These are phyloP conservation scores for Cryoendolithus antarcticus DNA, from an alignment of 2,329 filamentous ascomycete species.

Conservation along the genomic window DNA sequence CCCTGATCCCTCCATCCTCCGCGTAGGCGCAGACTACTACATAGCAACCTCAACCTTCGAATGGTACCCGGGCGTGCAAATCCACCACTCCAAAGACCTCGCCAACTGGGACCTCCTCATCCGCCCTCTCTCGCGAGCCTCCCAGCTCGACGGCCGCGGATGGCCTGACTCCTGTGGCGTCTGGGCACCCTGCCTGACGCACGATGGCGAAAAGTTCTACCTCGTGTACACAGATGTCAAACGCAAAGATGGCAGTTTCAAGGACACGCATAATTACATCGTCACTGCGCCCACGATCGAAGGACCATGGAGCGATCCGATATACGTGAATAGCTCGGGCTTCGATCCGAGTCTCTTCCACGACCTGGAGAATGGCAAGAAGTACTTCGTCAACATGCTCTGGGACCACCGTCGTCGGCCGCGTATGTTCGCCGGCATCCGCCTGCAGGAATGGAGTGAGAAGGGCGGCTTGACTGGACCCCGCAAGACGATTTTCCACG, in stretches of 20 bases:
- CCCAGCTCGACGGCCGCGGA: slow-evolving; percentile 38
- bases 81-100: slow-evolving; percentile 45
- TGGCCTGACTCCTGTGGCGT: slow-evolving; percentile 38
- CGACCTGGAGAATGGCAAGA: slow-evolving; percentile 3
- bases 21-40: slow-evolving; percentile 42
- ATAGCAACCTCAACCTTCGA: slow-evolving; percentile 52
- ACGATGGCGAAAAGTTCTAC: slow-evolving; percentile 49
- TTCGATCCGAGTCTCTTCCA: slow-evolving; percentile 39
- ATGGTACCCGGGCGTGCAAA: slow-evolving; percentile 48
- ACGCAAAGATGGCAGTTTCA: slow-evolving; percentile 54
- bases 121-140: slow-evolving; percentile 38
- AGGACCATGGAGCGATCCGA: slow-evolving; percentile 43
- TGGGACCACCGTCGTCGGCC: slow-evolving; percentile 8
- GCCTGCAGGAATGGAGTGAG: slow-evolving; percentile 6
- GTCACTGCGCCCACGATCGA: slow-evolving; percentile 37
- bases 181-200: slow-evolving; percentile 48
- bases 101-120: slow-evolving; percentile 41
- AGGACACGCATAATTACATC: slow-evolving; percentile 53
- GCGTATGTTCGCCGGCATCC: slow-evolving; percentile 7
- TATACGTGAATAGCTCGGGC: slow-evolving; percentile 46
- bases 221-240: slow-evolving; percentile 57
- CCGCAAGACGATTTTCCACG: slow-evolving; percentile 6
- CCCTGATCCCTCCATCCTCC: slow-evolving; percentile 46
- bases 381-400: slow-evolving; percentile 8
- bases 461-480: slow-evolving; percentile 5